Conservation (phyloP, 805 yeast genomes). For the Vanderwaltozyma yarrowii region DNA sequence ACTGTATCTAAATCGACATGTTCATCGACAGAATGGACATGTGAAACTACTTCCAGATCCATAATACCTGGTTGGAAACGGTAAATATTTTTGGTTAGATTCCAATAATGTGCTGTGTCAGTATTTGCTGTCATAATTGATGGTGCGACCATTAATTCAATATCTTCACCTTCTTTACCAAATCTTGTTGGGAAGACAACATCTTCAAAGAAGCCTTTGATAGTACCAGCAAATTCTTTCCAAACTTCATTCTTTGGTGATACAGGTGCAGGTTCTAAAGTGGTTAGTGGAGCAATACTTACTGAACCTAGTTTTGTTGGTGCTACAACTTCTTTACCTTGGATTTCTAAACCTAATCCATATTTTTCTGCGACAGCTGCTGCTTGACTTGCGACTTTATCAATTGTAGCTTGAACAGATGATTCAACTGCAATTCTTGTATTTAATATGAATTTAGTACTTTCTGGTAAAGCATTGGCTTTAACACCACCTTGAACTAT, state of each 20-base stretch:
- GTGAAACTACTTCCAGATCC: slow-evolving; percentile 1
- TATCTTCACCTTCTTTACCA: neutral
- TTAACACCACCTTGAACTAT: slow-evolving; percentile 64
- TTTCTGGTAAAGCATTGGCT: slow-evolving; percentile 68
- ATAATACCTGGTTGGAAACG: slow-evolving; percentile 28
- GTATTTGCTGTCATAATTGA: slow-evolving; percentile 49
- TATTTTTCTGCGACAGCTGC: slow-evolving; percentile 36
- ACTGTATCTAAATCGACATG: slow-evolving; percentile 15
- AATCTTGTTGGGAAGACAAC: slow-evolving; percentile 24
- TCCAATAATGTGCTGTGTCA: slow-evolving; percentile 52
- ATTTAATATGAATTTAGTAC: slow-evolving; percentile 43
- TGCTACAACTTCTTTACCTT: slow-evolving; percentile 16
- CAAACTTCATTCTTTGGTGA: slow-evolving; percentile 31
- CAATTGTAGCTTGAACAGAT: slow-evolving; percentile 33
- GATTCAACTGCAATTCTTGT: slow-evolving; percentile 57
- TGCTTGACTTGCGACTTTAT: slow-evolving; percentile 31
- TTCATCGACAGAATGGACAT: slow-evolving; percentile 15
- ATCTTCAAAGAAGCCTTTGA: slow-evolving; percentile 46
- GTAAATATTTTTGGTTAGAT: slow-evolving; percentile 43
- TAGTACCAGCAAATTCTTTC: slow-evolving; percentile 40
- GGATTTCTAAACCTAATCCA: slow-evolving; percentile 35
- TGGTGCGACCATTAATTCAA: slow-evolving; percentile 33
- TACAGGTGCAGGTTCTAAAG: slow-evolving; percentile 33
- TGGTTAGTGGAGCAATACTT: slow-evolving; percentile 12
- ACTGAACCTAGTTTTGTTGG: slow-evolving; percentile 25